phyloP scores from a whole-genome alignment of 106 monocot species.

The Vanilla planifolia region DNA sequence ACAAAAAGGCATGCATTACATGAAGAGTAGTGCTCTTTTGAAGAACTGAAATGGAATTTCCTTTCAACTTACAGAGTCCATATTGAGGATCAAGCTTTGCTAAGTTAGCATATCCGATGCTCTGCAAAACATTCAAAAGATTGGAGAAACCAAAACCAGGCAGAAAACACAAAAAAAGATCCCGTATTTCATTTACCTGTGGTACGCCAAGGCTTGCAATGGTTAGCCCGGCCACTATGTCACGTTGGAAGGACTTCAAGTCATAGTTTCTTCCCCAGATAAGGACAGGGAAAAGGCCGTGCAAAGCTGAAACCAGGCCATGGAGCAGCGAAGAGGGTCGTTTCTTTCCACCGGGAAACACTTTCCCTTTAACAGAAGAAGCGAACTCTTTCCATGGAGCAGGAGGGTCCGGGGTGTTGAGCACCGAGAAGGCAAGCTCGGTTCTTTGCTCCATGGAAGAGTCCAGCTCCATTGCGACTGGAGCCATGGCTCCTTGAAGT shows the following conservation, averaged over 20 bases:
- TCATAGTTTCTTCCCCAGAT: constrained; percentile 63
- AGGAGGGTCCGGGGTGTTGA: constrained; percentile 52
- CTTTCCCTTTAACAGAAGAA: constrained; percentile 11
- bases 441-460: neutral
- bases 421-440: constrained; percentile 21
- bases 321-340: constrained; percentile 10
- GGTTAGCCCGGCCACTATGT: constrained; percentile 83
- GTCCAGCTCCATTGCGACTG: constrained; percentile 3
- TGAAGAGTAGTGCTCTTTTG: neutral
- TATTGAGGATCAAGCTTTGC: constrained; percentile 87
- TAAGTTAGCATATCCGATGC: constrained; percentile 85
- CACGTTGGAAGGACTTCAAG: constrained; percentile 51
- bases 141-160: neutral
- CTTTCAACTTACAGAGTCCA: constrained; percentile 81
- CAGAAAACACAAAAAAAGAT: neutral
- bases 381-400: constrained; percentile 47
- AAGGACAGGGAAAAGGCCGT: constrained; percentile 56
- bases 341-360: constrained; percentile 13
- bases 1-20: neutral
- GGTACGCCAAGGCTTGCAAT: constrained; percentile 96
- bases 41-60: neutral
- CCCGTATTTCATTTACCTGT: constrained; percentile 27
- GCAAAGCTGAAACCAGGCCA: constrained; percentile 17
- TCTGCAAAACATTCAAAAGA: constrained; percentile 32
- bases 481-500: constrained; percentile 57